These are phyloP conservation scores for Fusarium xyrophilum DNA, from an alignment of 2,329 filamentous ascomycete genomes.

Conservation along the genomic window DNA sequence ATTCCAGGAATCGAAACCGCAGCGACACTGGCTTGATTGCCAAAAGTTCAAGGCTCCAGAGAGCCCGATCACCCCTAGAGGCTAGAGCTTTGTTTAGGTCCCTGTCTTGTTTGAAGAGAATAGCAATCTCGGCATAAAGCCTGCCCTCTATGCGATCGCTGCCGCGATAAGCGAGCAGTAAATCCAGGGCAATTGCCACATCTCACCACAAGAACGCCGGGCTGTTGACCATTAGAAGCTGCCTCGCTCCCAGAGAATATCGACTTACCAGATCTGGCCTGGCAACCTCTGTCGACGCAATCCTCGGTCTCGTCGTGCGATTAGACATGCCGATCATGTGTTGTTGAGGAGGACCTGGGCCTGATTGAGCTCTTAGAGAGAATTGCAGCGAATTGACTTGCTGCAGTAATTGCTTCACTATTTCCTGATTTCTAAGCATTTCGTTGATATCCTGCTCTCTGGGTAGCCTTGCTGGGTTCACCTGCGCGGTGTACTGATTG, in stretches of 20 bases:
- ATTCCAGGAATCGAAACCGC: not conserved
- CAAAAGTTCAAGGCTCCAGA: not conserved
- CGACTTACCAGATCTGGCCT: not conserved
- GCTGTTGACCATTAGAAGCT: not conserved
- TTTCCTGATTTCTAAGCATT: not conserved
- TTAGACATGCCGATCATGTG: not conserved
- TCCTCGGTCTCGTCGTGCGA: not conserved
- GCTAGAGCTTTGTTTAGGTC: too few relatives aligned
- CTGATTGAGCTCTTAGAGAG: not conserved
- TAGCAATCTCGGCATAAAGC: not conserved
- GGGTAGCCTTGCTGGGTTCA: not conserved
- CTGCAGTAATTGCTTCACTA: not conserved
- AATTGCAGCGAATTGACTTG: not conserved
- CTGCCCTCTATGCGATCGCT: not conserved
- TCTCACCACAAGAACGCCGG: not conserved
- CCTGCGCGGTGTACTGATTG: not conserved
- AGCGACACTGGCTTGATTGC: rapidly evolving
- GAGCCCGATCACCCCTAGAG: not conserved
- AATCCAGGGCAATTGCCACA: not conserved
- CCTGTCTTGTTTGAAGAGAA: not conserved
- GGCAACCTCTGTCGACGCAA: not conserved
- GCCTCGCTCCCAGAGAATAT: too few relatives aligned
- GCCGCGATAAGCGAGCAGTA: not conserved
- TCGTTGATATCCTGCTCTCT: not conserved
- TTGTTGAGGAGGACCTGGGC: not conserved